Evolutionary conservation across 2,329 filamentous ascomycete genomes (phyloP), one percentile per base, ranked within the genome.

Genomic region (Diaporthe ilicicola): DNA sequence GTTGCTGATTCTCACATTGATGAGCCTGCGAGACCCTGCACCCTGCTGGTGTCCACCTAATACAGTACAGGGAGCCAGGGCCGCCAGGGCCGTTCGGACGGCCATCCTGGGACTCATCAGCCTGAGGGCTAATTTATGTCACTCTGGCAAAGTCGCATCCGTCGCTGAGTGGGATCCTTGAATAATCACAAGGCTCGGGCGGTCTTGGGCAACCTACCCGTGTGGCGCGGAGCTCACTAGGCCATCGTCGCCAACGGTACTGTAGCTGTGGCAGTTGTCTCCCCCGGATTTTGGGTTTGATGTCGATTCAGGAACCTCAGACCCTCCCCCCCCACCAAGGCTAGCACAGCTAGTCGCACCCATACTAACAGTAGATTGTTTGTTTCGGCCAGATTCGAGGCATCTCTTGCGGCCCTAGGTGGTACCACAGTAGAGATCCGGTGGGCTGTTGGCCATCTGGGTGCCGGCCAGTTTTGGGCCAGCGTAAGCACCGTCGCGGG

Each of bases 221-320:
- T 56, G 51, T 67, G 65, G 65, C 65, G 39, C 51, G 51, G 65
- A 51, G 39, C 53, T 32, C 29, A 29, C 27, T 48, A 55, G 53
- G 32, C 44, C 42, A 64, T 44, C 29, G n/a, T n/a, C n/a, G n/a
- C n/a, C n/a, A 50, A 50, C 59, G 59, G 59, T 44, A 64, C 17
- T 62, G 59, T 64, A 64, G 59, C 59, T 64, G 59, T 64, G 42
- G 59, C 59, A 64, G 42, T 59, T 48, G 39, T 29, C 44, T 68
- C 53, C 66, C 66, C 66, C 53, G 54, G 66, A 68, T 51, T 68
- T 68, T 50, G 53, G 37, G n/a, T 51, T 51, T 39, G 53, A 56
- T 44, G 44, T 68, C 48, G 66, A 39, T 68, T 46, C 51, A 48
- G 55, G 44, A 50, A 51, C 37, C 42, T 50, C 39, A 37, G 53